Conservation (phyloP, 352 stramenopile species). For the Thalassiosira mediterranea region DNA sequence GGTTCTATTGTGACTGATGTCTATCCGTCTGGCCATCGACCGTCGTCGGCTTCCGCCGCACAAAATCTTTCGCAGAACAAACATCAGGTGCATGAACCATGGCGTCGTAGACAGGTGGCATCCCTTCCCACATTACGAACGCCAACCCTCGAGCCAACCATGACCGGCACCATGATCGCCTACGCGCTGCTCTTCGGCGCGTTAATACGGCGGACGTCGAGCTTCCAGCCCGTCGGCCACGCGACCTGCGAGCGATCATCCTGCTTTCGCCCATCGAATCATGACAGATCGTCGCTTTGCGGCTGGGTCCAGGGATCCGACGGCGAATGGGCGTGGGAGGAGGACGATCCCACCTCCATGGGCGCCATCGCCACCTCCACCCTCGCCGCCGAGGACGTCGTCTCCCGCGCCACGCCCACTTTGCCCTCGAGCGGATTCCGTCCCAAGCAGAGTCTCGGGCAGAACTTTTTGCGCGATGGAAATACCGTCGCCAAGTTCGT, state of each 20-base stretch:
- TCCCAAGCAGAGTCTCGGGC: slow-evolving; percentile 88
- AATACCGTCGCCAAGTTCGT: slow-evolving; percentile 90
- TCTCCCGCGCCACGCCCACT: slow-evolving; percentile 63
- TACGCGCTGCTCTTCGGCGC: neutral
- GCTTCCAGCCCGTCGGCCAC: neutral
- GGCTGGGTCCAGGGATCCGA: slow-evolving; percentile 74
- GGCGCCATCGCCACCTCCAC: slow-evolving; percentile 7
- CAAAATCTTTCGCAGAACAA: no score
- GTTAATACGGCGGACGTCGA: neutral
- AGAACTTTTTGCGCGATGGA: slow-evolving; percentile 88
- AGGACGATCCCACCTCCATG: slow-evolving; percentile 68
- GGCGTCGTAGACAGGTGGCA: no score
- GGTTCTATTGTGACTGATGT: no score
- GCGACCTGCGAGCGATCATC: no score
- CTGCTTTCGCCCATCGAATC: slow-evolving; percentile 12
- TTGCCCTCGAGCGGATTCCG: slow-evolving; percentile 71
- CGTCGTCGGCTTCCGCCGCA: no score
- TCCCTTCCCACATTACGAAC: neutral
- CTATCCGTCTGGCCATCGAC: no score
- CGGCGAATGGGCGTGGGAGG: slow-evolving; percentile 84
- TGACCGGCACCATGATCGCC: neutral
- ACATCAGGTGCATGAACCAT: no score
- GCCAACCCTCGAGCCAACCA: neutral
- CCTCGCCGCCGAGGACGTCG: slow-evolving; percentile 6
- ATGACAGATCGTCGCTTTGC: slow-evolving; percentile 18